A percentile compares a stretch with the other conserved stretches of the same genome.
Conservation (phyloP, 2,329 filamentous ascomycete species). For the Fusarium sp. region DNA sequence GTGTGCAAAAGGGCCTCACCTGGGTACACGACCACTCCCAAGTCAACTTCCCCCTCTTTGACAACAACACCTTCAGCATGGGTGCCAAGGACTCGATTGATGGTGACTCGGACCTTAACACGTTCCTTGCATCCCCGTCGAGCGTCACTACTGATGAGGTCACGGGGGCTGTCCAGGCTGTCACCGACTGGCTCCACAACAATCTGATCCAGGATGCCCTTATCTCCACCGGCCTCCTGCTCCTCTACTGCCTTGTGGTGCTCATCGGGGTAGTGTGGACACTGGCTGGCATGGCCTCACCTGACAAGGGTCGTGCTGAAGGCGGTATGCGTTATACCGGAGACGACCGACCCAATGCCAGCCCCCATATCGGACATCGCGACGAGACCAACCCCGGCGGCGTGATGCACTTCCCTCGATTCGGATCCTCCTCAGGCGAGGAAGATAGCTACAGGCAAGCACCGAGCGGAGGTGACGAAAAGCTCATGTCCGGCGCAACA, state of each 20-base stretch:
- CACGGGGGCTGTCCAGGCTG: slow-evolving; percentile 73
- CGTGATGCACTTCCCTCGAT: slow-evolving; percentile 40
- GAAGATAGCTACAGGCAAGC: slow-evolving; percentile 25
- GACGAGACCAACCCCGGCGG: slow-evolving; percentile 33
- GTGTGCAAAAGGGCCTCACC: slow-evolving; percentile 85
- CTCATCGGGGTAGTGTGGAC: slow-evolving; percentile 76
- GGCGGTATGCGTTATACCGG: slow-evolving; percentile 58
- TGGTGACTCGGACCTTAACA: slow-evolving; percentile 66
- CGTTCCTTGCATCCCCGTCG: slow-evolving; percentile 80
- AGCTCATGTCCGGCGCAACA: slow-evolving; percentile 39
- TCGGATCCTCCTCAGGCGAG: slow-evolving; percentile 41
- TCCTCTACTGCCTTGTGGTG: slow-evolving; percentile 79
- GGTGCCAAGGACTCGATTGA: slow-evolving; percentile 71
- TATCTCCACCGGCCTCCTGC: slow-evolving; percentile 76
- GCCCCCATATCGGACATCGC: slow-evolving; percentile 38
- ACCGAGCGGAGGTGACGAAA: slow-evolving; percentile 42
- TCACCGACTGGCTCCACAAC: slow-evolving; percentile 71
- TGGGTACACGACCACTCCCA: slow-evolving; percentile 92
- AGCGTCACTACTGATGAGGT: slow-evolving; percentile 81
- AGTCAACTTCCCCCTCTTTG: slow-evolving; percentile 78
- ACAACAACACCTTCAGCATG: slow-evolving; percentile 81
- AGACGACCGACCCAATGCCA: slow-evolving; percentile 43
- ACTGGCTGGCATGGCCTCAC: slow-evolving; percentile 64
- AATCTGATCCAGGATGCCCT: slow-evolving; percentile 78
- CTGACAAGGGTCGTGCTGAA: slow-evolving; percentile 63